Percentiles rank a stretch among this genome's conserved stretches.
Evolutionary conservation across 164 flowering plant genomes (phyloP).

Genomic region (Annona cherimola): DNA sequence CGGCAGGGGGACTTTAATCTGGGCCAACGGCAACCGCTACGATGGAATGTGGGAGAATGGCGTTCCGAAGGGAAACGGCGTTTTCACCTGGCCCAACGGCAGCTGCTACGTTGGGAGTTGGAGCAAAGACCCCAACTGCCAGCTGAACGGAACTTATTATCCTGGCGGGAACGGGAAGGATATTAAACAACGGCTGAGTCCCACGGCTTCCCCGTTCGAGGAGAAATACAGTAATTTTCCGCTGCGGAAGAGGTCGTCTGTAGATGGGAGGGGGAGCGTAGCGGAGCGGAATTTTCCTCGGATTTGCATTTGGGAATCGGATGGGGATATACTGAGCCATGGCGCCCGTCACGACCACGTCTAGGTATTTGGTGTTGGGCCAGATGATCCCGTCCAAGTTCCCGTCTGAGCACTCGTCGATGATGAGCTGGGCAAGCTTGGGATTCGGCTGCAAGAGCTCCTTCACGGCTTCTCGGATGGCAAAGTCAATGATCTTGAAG

Average conservation of each 20-base stretch:
- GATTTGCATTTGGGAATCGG: constrained; percentile 83
- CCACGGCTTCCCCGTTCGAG: background rate
- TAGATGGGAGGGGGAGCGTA: constrained; percentile 39
- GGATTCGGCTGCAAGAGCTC: constrained; percentile 39
- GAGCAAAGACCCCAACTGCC: constrained; percentile 3
- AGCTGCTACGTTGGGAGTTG: constrained; percentile 27
- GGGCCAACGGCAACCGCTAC: constrained; percentile 40
- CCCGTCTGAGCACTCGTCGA: constrained; percentile 37
- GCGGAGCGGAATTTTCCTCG: constrained; percentile 49
- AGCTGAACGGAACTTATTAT: background rate
- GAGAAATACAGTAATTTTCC: constrained; percentile 2
- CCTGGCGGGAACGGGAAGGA: background rate
- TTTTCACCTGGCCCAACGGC: constrained; percentile 36
- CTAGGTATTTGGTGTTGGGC: constrained; percentile 81
- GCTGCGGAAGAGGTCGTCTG: constrained; percentile 45
- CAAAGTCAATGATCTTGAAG: constrained; percentile 40
- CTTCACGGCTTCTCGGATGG: constrained; percentile 30
- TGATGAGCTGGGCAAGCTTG: constrained; percentile 42
- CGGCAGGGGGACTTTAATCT: constrained; percentile 34
- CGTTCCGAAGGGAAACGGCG: constrained; percentile 38
- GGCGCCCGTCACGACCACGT: constrained; percentile 77
- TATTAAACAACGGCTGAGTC: background rate
- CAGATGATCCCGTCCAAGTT: constrained; percentile 73
- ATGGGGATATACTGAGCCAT: constrained; percentile 87
- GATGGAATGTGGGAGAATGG: constrained; percentile 43